Conservation (phyloP, 2,329 filamentous ascomycete genomes). For the Monosporascus sp. region DNA sequence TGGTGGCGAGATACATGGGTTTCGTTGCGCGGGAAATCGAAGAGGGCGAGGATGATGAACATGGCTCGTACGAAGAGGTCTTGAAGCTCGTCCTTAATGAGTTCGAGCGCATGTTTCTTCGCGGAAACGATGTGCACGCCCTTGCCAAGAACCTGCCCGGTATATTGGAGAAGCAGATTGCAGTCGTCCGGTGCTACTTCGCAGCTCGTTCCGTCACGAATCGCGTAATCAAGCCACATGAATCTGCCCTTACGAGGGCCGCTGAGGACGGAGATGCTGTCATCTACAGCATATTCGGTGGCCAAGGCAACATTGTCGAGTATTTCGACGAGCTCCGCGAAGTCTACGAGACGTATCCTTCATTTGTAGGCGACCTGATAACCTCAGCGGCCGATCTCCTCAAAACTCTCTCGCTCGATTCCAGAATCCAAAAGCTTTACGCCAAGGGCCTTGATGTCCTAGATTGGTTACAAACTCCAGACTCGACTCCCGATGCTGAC, state of each 20-base stretch:
- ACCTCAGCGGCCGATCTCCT: constrained; percentile 76
- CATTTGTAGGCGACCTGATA: constrained; percentile 83
- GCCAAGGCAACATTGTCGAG: constrained; percentile 98
- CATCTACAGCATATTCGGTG: constrained; percentile 92
- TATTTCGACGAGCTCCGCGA: constrained; percentile 97
- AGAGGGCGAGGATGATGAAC: constrained; percentile 82
- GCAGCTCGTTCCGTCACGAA: constrained; percentile 78
- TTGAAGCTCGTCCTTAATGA: constrained; percentile 90
- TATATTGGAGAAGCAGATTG: constrained; percentile 86
- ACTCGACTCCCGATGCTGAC: constrained; percentile 86
- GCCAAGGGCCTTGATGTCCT: constrained; percentile 95
- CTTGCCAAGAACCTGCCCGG: constrained; percentile 80
- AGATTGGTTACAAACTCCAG: constrained; percentile 83
- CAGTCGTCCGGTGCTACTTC: constrained; percentile 88
- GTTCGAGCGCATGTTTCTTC: constrained; percentile 91
- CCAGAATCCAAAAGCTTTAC: constrained; percentile 89
- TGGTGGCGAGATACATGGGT: constrained; percentile 89
- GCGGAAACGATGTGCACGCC: constrained; percentile 94
- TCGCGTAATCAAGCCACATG: constrained; percentile 82
- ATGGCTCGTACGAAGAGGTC: constrained; percentile 86
- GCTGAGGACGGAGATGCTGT: constrained; percentile 77
- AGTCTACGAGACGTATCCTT: constrained; percentile 84
- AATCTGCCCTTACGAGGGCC: constrained; percentile 87
- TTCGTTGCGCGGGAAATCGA: constrained; percentile 86
- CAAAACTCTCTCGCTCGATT: constrained; percentile 76